Evolutionary conservation across 495 filamentous ascomycete species (phyloP).

Genomic region (Aspergillus sparsus): DNA sequence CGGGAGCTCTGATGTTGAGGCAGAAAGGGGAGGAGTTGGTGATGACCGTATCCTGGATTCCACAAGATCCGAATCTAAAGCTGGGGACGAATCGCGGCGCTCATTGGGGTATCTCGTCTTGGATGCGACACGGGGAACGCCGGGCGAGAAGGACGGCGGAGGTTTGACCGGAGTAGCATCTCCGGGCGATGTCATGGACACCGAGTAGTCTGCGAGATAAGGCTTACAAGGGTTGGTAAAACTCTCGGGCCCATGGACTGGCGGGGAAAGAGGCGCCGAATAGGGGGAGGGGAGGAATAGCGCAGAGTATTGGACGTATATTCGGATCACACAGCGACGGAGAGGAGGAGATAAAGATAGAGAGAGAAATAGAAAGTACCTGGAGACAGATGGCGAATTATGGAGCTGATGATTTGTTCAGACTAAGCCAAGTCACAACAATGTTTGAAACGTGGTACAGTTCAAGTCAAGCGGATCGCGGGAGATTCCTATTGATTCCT

Average conservation of each 20-base stretch:
- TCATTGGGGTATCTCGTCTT: conserved; percentile 50
- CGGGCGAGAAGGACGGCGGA: conserved; percentile 57
- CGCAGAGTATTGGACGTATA: background rate
- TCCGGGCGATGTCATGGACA: conserved; percentile 63
- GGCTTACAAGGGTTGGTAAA: conserved; percentile 11
- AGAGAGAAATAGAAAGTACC: conserved; percentile 1
- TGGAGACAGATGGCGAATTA: conserved; percentile 17
- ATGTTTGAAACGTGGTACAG: conserved; percentile 28
- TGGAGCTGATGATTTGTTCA: conserved; percentile 23
- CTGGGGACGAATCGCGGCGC: conserved; percentile 39
- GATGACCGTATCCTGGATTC: conserved; percentile 56
- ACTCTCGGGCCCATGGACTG: conserved; percentile 41
- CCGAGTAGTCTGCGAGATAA: conserved; percentile 30
- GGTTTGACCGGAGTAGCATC: conserved; percentile 63
- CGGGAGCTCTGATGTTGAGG: conserved; percentile 40
- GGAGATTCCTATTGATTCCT: conserved; percentile 10
- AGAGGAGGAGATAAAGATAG: background rate
- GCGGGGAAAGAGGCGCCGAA: background rate
- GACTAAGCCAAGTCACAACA: conserved; percentile 30
- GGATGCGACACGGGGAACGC: conserved; percentile 52
- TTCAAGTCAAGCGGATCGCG: conserved; percentile 21
- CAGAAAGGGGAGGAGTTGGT: conserved; percentile 39
- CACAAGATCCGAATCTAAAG: conserved; percentile 50
- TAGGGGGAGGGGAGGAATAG: background rate
- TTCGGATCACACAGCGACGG: background rate